phyloP scores from a whole-genome alignment of 2,329 filamentous ascomycete genomes.

The Aspergillus persii region DNA sequence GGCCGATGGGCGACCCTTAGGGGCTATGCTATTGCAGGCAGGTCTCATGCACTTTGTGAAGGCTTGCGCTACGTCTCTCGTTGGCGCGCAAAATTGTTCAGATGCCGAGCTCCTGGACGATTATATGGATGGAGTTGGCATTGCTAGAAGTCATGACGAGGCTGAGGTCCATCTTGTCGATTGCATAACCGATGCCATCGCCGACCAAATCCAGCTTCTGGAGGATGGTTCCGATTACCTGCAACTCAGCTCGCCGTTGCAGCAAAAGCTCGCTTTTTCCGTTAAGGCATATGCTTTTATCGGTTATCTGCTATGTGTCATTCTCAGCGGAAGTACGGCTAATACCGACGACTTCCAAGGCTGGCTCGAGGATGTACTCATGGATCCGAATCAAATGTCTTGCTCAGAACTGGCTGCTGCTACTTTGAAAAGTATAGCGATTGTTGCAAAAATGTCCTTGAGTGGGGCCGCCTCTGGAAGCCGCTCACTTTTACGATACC shows the following conservation, averaged over 20 bases:
- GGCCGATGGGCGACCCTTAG: conserved; percentile 73
- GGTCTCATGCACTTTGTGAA: conserved; percentile 84
- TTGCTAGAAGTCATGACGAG: conserved; percentile 41
- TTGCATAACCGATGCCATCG: conserved; percentile 67
- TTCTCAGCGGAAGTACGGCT: conserved; percentile 77
- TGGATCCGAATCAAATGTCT: conserved; percentile 77
- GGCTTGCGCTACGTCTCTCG: conserved; percentile 71
- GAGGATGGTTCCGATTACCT: conserved; percentile 90
- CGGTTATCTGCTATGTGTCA: conserved; percentile 79
- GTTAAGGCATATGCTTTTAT: conserved; percentile 81
- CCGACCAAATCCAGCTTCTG: conserved; percentile 79
- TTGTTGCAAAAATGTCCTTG: conserved; percentile 74
- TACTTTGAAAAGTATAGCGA: conserved; percentile 75
- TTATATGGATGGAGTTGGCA: conserved; percentile 60
- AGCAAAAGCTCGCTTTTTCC: conserved; percentile 80
- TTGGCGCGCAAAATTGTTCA: conserved; percentile 59
- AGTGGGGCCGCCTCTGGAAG: conserved; percentile 72
- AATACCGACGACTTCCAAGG: conserved; percentile 74
- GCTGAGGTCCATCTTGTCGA: conserved; percentile 48
- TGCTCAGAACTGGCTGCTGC: conserved; percentile 73
- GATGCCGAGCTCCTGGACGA: conserved; percentile 69
- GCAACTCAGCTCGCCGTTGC: conserved; percentile 77
- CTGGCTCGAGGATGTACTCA: conserved; percentile 82
- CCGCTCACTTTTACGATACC: conserved; percentile 76
- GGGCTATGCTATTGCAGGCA: conserved; percentile 86